Evolutionary conservation across 2,329 filamentous ascomycete genomes (phyloP).

Genomic region (Colletotrichum falcatum): DNA sequence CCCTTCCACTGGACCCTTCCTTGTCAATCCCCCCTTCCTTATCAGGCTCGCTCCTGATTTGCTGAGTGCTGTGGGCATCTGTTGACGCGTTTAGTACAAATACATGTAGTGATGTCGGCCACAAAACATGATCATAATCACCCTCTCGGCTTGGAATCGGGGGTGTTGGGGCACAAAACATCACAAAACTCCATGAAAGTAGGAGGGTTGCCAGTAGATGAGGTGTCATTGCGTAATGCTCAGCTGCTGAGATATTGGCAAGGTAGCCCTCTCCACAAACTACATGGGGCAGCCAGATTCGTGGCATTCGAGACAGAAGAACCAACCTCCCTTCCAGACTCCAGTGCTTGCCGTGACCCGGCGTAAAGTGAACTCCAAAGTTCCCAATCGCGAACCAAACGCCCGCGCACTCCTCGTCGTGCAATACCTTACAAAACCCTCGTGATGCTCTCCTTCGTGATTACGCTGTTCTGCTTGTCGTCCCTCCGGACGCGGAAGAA

Average conservation of each 20-base stretch:
- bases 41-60: not conserved
- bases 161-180: too few relatives aligned
- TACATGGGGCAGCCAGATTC: not conserved
- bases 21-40: not conserved
- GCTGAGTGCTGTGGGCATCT: not conserved
- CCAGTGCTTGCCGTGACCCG: slow-evolving; percentile 23
- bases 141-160: not conserved
- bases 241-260: not conserved
- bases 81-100: not conserved
- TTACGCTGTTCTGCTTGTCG: slow-evolving; percentile 87
- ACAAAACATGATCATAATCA: not conserved
- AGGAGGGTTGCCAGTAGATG: not conserved
- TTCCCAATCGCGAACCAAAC: not conserved
- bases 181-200: not conserved
- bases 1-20: slow-evolving; percentile 5
- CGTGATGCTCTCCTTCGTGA: slow-evolving; percentile 75
- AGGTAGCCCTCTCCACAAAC: slow-evolving; percentile 1
- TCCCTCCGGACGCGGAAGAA: slow-evolving; percentile 91
- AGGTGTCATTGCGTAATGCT: not conserved
- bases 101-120: not conserved
- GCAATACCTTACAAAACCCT: slow-evolving; percentile 53
- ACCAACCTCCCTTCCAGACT: not conserved
- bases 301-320: not conserved
- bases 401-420: not conserved
- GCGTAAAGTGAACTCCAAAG: not conserved